Base-by-base conservation (phyloP, 1,284 basidiomycete species). In the Tremellales sp. region DNA sequence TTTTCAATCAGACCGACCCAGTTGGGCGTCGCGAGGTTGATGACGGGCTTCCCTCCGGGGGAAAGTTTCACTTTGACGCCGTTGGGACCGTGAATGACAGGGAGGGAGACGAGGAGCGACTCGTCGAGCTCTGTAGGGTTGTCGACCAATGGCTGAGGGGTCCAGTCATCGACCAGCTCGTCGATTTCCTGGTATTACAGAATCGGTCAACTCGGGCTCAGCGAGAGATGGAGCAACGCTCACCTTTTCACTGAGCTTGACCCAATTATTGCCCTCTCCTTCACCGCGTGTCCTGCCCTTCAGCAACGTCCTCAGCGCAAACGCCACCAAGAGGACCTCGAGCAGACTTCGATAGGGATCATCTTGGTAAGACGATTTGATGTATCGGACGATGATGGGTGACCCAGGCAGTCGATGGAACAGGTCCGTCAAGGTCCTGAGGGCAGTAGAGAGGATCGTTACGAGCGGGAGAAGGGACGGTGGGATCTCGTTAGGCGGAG, bases 111-210 rank as follows among this genome's bases (percentile, higher is more conserved):
- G 19, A 94, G 78, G 50, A 92, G 85, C 28, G 78, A 74, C 47
- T 81, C 76, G 62, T 92, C 87, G 4, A 65, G 71, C 12, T 76
- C 75, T 38, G 86, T 77, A 27, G 79, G 78, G 7, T 59, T 60
- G 14, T 67, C 58, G 5, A 81, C 84, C 3, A 99, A 79, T 12
- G 89, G 84, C 56, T 93, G 88, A 0, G 95, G 95, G 9, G 78
- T 78, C 88, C 93, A 99, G 68, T 98, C 95, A 48, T 88, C 84
- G 2, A 99, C 89, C 31, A 98, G 81, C 62, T 98, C 94, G 67
- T 97, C 85, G 50, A 97, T 85, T 83, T 98, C 95, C 89, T 95
- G 61, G 16, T 14, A 25, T 19, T 36, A 10, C n/a, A 24, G 26
- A 6, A 40, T 41, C 34, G 16, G 13, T 5, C 32, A n/a, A n/a